Evolutionary conservation across 192 early-diverging fungal genomes (phyloP), one percentile per base, ranked within the genome.

Genomic region (Coemansia sp.): DNA sequence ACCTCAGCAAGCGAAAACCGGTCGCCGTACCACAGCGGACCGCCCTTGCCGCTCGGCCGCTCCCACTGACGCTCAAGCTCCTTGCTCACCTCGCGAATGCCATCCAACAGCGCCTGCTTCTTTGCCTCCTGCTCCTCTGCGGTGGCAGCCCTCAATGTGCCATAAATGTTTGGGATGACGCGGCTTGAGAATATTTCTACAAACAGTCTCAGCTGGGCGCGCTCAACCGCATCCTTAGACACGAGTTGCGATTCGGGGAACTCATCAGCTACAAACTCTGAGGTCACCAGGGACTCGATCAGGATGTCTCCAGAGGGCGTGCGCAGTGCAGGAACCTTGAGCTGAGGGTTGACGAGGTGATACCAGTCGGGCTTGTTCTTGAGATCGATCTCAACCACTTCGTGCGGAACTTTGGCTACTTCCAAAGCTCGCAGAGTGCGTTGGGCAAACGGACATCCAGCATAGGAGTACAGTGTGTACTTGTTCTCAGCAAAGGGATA

Each of bases 401-500:
- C 74, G 55, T 82, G 78, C 9, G 75, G 69, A 13, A 73, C 68
- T 9, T 79, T 72, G 56, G 79, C 69, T 45, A 85, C 84, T 23
- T 76, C 73, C 17, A 88, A 64, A 2, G 87, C 84, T 34, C 89
- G 81, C 33, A 80, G 66, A 0, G 84, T 80, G 33, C 89, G 85
- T 34, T 85, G 86, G 14, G 89, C 86, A 41, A 78, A 91, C n/a
- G 89, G 89, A 60, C 87, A 89, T 22, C 65, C n/a, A 9, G 39
- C 19, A 23, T 64, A 49, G 47, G 79, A 83, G 78, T 88, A 89
- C 42, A 89, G 78, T 7, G 76, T 82, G 48, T 69, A 76, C 13
- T 52, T 52, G 60, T 45, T 37, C 22, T 76, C 64, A 23, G 55
- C 60, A 47, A 62, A 69, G 10, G 73, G 73, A 51, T 61, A 66